Conservation (phyloP, 441 rosid species). For the Codiaeum variegatum region DNA sequence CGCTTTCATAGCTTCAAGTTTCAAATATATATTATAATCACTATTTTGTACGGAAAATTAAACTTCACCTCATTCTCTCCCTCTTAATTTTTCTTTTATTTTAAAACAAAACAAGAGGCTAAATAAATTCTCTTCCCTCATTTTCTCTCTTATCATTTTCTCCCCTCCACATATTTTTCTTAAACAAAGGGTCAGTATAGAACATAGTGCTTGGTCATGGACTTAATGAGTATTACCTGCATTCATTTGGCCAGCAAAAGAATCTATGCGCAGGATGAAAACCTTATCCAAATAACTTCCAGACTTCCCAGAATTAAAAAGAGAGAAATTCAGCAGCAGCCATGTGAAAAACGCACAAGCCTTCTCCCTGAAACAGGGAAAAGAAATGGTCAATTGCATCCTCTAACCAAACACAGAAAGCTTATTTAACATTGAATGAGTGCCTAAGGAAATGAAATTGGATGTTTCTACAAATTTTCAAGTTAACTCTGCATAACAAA, state of each 20-base stretch:
- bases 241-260: slow-evolving; percentile 42
- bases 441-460: neutral
- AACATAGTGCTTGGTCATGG: neutral
- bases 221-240: slow-evolving; percentile 38
- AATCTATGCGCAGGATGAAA: slow-evolving; percentile 34
- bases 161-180: too few species aligned
- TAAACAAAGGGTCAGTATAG: too few species aligned
- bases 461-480: neutral
- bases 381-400: slow-evolving; percentile 3
- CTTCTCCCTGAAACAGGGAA: slow-evolving; percentile 55
- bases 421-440: too few species aligned
- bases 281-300: slow-evolving; percentile 31
- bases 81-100: too few species aligned
- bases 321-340: slow-evolving; percentile 53
- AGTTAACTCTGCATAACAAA: neutral
- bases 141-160: too few species aligned
- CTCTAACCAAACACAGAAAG: neutral
- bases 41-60: too few species aligned
- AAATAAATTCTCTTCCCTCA: too few species aligned
- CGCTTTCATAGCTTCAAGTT: too few species aligned
- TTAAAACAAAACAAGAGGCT: too few species aligned
- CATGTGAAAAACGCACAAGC: slow-evolving; percentile 59
- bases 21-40: too few species aligned
- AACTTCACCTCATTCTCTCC: too few species aligned
- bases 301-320: slow-evolving; percentile 21